Evolutionary conservation across 371 early-diverging fungal genomes (phyloP), one percentile per base, ranked within the genome.

Genomic region (Zancudomyces culisetae): DNA sequence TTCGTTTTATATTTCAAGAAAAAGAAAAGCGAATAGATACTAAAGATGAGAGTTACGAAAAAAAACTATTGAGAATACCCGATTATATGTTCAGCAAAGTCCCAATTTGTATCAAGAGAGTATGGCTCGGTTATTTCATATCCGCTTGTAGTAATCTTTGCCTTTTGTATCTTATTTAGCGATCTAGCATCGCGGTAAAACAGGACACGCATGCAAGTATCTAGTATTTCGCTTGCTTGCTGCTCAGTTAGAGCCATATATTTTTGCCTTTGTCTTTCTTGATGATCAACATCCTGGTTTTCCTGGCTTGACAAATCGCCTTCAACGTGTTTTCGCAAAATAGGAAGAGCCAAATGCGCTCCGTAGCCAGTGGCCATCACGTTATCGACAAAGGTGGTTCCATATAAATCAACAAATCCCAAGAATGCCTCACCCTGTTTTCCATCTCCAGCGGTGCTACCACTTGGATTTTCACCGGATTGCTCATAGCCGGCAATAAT

Each of bases 291-390:
- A 15, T 15, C 15, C 10, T 15, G 35, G 35, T 35, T 35, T n/a
- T n/a, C n/a, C n/a, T n/a, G n/a, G n/a, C n/a, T n/a, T n/a, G n/a
- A n/a, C n/a, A n/a, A n/a, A n/a, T n/a, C n/a, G 22, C 80, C 83
- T 63, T 96, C 96, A 4, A 87, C 78, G 28, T 81, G 79, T 64
- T 85, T 91, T 68, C 99, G 76, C 60, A 99, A 65, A 52, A 98
- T 80, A 45, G 99, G 99, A 56, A 87, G 85, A 43, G 95, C 98
- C 49, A 98, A 66, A 70, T 97, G 81, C 29, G 79, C 81, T 30
- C 98, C 98, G 64, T 87, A 92, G 26, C 99, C 99, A 30, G 98
- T 97, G 35, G 98, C 96, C 56, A 98, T 85, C 21, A 90, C 85
- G 18, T 82, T 63, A 3, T 91, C 64, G 60, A 87, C 77, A 64